Percentiles rank a stretch among this genome's conserved stretches.
These are phyloP conservation scores for Kitagawia praeruptora DNA, from an alignment of 129 eudicot species.

Conservation along the genomic window DNA sequence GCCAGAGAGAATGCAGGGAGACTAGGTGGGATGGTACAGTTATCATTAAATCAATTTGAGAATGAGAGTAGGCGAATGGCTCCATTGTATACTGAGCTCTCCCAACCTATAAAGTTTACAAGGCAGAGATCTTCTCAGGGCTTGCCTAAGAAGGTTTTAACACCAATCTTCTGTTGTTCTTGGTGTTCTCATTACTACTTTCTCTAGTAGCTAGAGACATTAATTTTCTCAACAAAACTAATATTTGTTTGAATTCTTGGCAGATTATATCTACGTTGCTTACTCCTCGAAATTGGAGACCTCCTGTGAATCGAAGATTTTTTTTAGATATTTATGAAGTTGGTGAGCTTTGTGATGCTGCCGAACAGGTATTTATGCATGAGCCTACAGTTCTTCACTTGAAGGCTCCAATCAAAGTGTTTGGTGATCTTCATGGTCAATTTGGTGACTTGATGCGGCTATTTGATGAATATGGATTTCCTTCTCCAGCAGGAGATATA, in stretches of 20 bases:
- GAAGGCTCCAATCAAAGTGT: constrained; percentile 91
- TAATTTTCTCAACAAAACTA: neutral
- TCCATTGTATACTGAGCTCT: constrained; percentile 53
- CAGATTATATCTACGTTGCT: constrained; percentile 86
- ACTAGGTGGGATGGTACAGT: constrained; percentile 89
- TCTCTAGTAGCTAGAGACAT: neutral
- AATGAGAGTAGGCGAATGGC: constrained; percentile 90
- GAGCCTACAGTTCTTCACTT: constrained; percentile 92
- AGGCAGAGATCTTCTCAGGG: constrained; percentile 92
- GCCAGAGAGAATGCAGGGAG: constrained; percentile 89
- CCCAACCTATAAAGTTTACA: constrained; percentile 50
- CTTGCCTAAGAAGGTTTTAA: constrained; percentile 73
- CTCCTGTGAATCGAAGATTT: constrained; percentile 77
- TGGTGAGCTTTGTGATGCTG: constrained; percentile 92
- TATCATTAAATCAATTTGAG: constrained; percentile 85
- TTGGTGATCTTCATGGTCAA: constrained; percentile 99
- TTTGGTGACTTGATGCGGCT: constrained; percentile 96
- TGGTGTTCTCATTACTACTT: neutral
- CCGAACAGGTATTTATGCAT: constrained; percentile 91
- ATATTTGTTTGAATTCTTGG: constrained; percentile 10
- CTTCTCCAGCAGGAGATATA: constrained; percentile 94
- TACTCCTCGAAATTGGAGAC: constrained; percentile 88
- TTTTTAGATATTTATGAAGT: constrained; percentile 90
- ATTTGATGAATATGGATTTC: constrained; percentile 97
- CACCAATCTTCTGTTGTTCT: neutral